Conservation (phyloP, 2,329 filamentous ascomycete species). For the Penicillium sp. region DNA sequence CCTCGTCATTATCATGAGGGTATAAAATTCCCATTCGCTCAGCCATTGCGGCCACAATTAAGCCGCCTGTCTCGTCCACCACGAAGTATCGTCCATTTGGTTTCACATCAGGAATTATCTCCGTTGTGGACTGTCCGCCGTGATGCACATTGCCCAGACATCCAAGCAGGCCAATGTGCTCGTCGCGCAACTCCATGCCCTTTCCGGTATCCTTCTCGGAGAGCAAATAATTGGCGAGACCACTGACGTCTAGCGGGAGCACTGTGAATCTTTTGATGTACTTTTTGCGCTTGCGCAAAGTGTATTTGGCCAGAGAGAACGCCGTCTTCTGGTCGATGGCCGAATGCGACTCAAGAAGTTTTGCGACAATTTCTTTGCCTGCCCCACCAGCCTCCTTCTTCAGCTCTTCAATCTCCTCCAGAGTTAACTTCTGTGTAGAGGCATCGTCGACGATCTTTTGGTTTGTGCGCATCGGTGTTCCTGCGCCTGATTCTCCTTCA, state of each 20-base stretch:
- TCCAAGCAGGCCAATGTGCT: constrained; percentile 75
- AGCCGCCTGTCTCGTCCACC: constrained; percentile 81
- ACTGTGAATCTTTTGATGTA: constrained; percentile 87
- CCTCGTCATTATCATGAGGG: constrained; percentile 29
- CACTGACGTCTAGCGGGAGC: constrained; percentile 76
- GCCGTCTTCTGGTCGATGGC: constrained; percentile 91
- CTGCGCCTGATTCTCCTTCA: constrained; percentile 31
- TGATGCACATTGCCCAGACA: constrained; percentile 92
- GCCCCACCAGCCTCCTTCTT: constrained; percentile 73
- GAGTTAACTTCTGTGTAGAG: constrained; percentile 71
- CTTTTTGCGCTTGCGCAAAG: constrained; percentile 88
- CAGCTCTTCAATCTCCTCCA: constrained; percentile 69
- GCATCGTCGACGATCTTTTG: constrained; percentile 63
- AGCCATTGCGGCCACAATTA: constrained; percentile 79
- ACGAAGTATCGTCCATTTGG: constrained; percentile 71
- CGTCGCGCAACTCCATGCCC: constrained; percentile 83
- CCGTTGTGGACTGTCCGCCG: constrained; percentile 44
- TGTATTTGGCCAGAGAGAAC: constrained; percentile 94
- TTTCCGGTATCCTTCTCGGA: constrained; percentile 76
- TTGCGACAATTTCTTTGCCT: constrained; percentile 88
- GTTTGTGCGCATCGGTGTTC: constrained; percentile 61
- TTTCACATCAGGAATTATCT: constrained; percentile 23
- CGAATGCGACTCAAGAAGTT: constrained; percentile 84
- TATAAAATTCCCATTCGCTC: constrained; percentile 85
- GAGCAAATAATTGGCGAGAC: constrained; percentile 74